Percentiles rank a stretch among this genome's conserved stretches.
These are phyloP conservation scores for Aureobasidium pullulans DNA, from an alignment of 2,329 filamentous ascomycete species.

Conservation along the genomic window DNA sequence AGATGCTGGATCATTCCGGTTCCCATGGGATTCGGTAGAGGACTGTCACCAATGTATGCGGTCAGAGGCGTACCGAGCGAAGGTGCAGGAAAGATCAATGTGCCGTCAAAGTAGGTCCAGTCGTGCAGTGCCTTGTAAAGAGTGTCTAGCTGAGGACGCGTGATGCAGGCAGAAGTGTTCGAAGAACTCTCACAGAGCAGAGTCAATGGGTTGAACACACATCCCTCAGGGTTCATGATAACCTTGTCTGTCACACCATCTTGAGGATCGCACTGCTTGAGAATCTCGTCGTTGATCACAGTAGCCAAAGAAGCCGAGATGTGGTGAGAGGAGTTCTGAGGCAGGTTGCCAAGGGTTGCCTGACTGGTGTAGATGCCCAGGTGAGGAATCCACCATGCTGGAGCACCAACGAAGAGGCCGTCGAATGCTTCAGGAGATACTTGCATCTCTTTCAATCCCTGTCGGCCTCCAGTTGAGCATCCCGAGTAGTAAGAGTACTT, in stretches of 20 bases:
- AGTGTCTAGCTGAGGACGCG: slow-evolving; percentile 35
- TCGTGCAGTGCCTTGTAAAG: slow-evolving; percentile 37
- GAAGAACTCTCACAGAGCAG: slow-evolving; percentile 31
- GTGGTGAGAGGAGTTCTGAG: slow-evolving; percentile 37
- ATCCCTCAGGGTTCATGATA: slow-evolving; percentile 38
- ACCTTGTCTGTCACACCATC: slow-evolving; percentile 44
- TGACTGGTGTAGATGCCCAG: slow-evolving; percentile 39
- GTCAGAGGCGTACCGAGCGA: slow-evolving; percentile 41
- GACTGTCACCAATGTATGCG: slow-evolving; percentile 17
- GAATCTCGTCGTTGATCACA: slow-evolving; percentile 36
- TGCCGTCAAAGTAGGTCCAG: slow-evolving; percentile 35
- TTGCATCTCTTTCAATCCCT: slow-evolving; percentile 50
- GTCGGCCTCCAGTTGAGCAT: slow-evolving; percentile 53
- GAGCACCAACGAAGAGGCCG: slow-evolving; percentile 47
- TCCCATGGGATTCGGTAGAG: background rate
- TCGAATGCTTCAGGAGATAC: slow-evolving; percentile 51
- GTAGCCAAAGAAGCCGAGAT: slow-evolving; percentile 37
- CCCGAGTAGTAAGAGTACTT: slow-evolving; percentile 49
- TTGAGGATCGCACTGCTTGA: slow-evolving; percentile 45
- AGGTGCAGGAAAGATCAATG: slow-evolving; percentile 34
- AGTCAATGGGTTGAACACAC: slow-evolving; percentile 34
- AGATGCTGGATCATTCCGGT: background rate
- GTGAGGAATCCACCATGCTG: slow-evolving; percentile 46
- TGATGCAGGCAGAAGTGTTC: slow-evolving; percentile 39
- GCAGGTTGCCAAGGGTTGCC: slow-evolving; percentile 42